Conservation (phyloP, 495 filamentous ascomycete species). For the Penicillium cinerascens region DNA sequence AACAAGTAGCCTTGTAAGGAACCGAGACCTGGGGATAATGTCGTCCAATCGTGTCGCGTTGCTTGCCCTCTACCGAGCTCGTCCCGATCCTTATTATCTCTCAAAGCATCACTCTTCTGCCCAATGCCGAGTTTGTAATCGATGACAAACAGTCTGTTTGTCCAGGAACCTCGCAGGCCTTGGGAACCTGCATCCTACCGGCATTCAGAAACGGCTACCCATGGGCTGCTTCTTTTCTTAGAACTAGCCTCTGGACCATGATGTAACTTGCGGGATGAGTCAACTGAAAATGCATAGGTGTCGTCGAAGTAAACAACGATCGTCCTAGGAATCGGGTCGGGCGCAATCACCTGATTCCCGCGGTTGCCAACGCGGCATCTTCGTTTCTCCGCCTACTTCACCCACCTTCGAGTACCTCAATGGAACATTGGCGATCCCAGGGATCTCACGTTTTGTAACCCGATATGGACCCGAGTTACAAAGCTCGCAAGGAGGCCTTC, state of each 20-base stretch:
- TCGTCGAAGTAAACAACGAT: not conserved
- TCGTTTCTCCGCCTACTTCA: not conserved
- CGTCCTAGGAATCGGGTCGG: not conserved
- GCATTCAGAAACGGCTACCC: not conserved
- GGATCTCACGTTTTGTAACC: not conserved
- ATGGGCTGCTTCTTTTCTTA: not conserved
- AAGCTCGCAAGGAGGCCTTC: conserved; percentile 88
- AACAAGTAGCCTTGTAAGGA: not conserved
- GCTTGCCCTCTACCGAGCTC: not conserved
- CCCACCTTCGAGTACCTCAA: not conserved
- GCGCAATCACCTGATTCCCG: conserved; percentile 15
- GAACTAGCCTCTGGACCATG: not conserved
- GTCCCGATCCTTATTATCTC: not conserved
- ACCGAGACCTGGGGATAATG: not conserved
- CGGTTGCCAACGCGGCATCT: conserved; percentile 1
- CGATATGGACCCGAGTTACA: conserved; percentile 66
- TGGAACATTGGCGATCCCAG: not conserved
- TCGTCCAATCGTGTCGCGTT: not conserved
- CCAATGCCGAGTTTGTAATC: not conserved
- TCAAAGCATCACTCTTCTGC: not conserved
- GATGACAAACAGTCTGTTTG: not conserved
- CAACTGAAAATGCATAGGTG: not conserved
- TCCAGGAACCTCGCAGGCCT: not conserved
- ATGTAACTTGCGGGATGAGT: not conserved
- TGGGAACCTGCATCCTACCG: not conserved